Base-by-base conservation (phyloP, 345 rosid species). In the Salix udensis region DNA sequence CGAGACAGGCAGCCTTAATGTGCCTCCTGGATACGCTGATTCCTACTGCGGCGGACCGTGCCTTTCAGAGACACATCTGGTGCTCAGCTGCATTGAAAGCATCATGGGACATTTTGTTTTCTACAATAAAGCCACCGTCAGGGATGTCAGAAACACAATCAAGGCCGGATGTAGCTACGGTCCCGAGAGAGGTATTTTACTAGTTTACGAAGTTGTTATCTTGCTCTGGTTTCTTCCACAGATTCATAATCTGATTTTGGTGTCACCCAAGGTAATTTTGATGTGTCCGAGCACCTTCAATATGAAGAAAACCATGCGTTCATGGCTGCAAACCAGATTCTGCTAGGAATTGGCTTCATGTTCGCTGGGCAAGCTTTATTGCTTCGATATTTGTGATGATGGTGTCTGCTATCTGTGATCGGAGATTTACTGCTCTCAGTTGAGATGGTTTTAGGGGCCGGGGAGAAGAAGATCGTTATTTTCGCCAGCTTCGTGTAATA, bases 1-100 rank as follows among this genome's bases (percentile, higher is more conserved):
- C 12, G 82, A 82, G 81, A 85, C 53, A 72, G 98, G 99, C 71
- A 79, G 87, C 19, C 75, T 96, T 16, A 72, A 88, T 14, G 92
- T 93, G 75, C 86, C 92, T 26, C 82, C 7, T 28, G 86, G 78
- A 1, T 66, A 81, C 11, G 73, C 86, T 2, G 87, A 89, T 4
- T 70, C 72, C 50, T 96, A 86, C 81, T 96, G 99, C 80, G 67
- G 9, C 3, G 99, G 99, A 52, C 91, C 97, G 16, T 96, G 99
- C 85, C 79, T 88, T 60, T 11, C 84, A 0, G 98, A 93, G 83
- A 93, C 97, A 39, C 80, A 90, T 81, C 74, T 93, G 79, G 94
- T 88, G 77, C 91, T 96, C 28, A 55, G 76, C 58, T 96, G 99
- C 83, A 74, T 93, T 21, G 89, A 92, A 37, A 76, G 78, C 74